Conservation (phyloP, 2,329 filamentous ascomycete genomes). For the Ceratocystis albifundus region DNA sequence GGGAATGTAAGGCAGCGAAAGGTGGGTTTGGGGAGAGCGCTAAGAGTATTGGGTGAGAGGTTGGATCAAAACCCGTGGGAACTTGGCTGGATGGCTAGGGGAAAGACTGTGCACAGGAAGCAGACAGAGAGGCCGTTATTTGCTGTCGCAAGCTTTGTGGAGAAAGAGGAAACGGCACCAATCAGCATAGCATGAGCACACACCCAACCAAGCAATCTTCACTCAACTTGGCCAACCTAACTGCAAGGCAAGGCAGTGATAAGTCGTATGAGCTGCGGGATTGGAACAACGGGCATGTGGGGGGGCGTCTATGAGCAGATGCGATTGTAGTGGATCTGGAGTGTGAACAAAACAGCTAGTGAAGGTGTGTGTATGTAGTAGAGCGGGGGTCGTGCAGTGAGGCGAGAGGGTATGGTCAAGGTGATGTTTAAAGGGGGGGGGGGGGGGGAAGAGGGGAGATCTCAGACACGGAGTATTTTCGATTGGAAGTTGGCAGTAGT, state of each 20-base stretch:
- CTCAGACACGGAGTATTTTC: background rate
- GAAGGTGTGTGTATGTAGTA: background rate
- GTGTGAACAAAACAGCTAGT: background rate
- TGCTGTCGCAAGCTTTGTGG: background rate
- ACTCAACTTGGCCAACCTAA: background rate
- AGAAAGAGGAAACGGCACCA: background rate
- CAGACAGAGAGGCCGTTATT: background rate
- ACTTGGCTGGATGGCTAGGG: too few species aligned
- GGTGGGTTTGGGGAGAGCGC: background rate
- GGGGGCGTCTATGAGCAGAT: background rate
- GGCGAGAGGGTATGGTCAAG: background rate
- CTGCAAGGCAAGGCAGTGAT: background rate
- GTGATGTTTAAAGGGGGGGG: background rate
- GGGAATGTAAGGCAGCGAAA: background rate
- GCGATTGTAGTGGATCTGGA: background rate
- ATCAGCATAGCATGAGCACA: background rate
- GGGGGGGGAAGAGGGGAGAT: background rate
- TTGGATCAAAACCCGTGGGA: too few species aligned
- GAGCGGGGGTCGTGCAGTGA: background rate
- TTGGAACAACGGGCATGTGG: background rate
- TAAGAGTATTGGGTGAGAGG: background rate
- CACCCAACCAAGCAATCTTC: background rate
- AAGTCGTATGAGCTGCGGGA: background rate
- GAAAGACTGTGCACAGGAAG: background rate
- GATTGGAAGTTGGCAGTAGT: background rate